Conservation (phyloP, 208 protist species). For the Leishmania martiniquensis region DNA sequence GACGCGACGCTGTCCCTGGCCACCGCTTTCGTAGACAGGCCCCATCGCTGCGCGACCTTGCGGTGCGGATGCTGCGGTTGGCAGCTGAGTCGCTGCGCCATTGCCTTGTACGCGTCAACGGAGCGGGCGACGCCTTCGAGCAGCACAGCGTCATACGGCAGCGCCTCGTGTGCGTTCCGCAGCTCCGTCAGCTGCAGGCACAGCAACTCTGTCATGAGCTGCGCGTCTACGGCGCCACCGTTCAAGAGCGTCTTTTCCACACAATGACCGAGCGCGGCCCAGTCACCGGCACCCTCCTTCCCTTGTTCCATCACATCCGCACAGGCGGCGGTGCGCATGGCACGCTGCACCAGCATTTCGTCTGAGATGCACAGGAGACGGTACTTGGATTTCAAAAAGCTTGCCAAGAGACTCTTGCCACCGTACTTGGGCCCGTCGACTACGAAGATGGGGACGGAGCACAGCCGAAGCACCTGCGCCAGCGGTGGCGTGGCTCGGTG, state of each 20-base stretch:
- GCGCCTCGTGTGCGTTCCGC: conserved; percentile 15
- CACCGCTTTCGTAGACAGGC: background rate
- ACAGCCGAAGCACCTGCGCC: conserved; percentile 49
- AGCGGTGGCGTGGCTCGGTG: conserved; percentile 16
- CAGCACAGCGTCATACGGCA: conserved; percentile 50
- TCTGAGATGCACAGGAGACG: conserved; percentile 62
- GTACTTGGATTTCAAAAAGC: conserved; percentile 40
- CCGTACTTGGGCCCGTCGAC: conserved; percentile 76
- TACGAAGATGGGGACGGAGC: conserved; percentile 62
- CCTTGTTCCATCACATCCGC: conserved; percentile 1
- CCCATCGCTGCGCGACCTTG: conserved; percentile 12
- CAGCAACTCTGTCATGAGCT: conserved; percentile 53
- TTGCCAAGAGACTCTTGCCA: conserved; percentile 76
- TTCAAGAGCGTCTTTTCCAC: conserved; percentile 43
- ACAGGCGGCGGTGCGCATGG: conserved; percentile 32
- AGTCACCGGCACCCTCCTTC: conserved; percentile 9
- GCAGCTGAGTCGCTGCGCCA: conserved; percentile 27
- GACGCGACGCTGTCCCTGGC: conserved; percentile 6
- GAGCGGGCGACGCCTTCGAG: conserved; percentile 64
- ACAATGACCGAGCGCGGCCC: conserved; percentile 42
- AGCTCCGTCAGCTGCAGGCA: conserved; percentile 51
- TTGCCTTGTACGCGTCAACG: conserved; percentile 38
- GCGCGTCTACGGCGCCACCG: conserved; percentile 49
- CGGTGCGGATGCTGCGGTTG: conserved; percentile 23
- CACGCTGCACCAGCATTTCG: conserved; percentile 54